These are phyloP conservation scores for Fusarium buharicum DNA, from an alignment of 2,329 filamentous ascomycete genomes.

Conservation along the genomic window DNA sequence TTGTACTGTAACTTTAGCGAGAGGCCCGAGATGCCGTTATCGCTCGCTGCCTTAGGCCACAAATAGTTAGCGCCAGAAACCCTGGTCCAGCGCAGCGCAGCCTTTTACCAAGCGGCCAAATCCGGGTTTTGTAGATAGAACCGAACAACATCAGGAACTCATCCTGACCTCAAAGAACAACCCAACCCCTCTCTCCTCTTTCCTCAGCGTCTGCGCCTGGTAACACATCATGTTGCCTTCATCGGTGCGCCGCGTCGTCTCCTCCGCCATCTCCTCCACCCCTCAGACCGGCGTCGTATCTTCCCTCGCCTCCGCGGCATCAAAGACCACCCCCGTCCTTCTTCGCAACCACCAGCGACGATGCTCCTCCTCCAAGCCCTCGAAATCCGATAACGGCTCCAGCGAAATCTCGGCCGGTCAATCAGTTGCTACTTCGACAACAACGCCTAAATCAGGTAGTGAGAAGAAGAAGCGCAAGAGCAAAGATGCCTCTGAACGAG, in stretches of 20 bases:
- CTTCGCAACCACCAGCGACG: constrained; percentile 61
- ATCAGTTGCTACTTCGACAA: constrained; percentile 60
- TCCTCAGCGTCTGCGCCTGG: constrained; percentile 39
- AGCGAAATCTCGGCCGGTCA: constrained; percentile 61
- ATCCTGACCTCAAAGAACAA: constrained; percentile 40
- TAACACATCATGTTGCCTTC: constrained; percentile 62
- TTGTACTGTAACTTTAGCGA: constrained; percentile 2
- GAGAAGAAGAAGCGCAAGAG: constrained; percentile 69
- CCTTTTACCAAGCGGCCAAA: constrained; percentile 53
- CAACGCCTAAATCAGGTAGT: constrained; percentile 55
- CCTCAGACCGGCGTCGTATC: constrained; percentile 58
- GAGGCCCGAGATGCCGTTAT: constrained; percentile 37
- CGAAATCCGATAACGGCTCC: constrained; percentile 66
- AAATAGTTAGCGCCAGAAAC: constrained; percentile 45
- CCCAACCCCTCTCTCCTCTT: constrained; percentile 30
- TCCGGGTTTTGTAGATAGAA: constrained; percentile 51
- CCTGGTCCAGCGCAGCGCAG: constrained; percentile 43
- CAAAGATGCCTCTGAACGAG: constrained; percentile 60
- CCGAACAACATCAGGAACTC: constrained; percentile 50
- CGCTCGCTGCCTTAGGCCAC: constrained; percentile 53
- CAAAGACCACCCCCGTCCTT: constrained; percentile 54
- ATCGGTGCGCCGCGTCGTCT: constrained; percentile 65
- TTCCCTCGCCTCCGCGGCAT: constrained; percentile 54
- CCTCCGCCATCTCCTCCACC: constrained; percentile 58
- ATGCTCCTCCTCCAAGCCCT: constrained; percentile 71